Base-by-base conservation (phyloP, 805 yeast genomes). In the Candida suzukii region DNA sequence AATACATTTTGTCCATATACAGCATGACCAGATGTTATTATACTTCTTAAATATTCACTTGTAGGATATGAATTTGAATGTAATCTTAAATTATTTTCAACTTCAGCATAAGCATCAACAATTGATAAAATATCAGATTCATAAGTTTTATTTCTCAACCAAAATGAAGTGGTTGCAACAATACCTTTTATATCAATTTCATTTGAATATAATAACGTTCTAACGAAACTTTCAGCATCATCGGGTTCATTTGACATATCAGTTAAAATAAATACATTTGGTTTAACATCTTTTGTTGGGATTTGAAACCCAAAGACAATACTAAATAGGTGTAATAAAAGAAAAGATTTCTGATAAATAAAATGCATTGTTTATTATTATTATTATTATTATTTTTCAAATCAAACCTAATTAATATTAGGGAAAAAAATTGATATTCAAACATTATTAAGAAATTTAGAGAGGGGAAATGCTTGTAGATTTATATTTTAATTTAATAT, bases 161-260 rank as follows among this genome's bases (percentile, higher is more conserved):
- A 60, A 38, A 37, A 51, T 0, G 66, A 60, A 2, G 66, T 60
- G 1, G 66, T 57, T 6, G 64, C 64, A 7, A 57, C 63, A 17
- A 58, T 48, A 16, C 64, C 65, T 37, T 40, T 52, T 25, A 59
- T 25, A 29, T 50, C 42, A 9, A 60, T 28, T 38, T 60, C 64
- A 40, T 59, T 58, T 8, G 61, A 41, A 46, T 60, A 60, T 9
- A 60, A 41, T n/a, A 60, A 44, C 14, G 56, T 39, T 33, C 64
- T 47, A 5, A 60, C 61, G 3, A 60, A 37, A 2, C 62, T 55
- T 31, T 57, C 60, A 6, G 61, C 58, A 39, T 57, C 62, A 42
- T 57, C 62, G 0, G 61, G 62, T 25, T 57, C 62, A 42, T 60
- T 60, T 19, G 57, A 49, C 25, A 59, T 57, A 42, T 60, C 65